Base-by-base conservation (phyloP, 2,329 filamentous ascomycete species). In the Magnaporthiopsis poae region DNA sequence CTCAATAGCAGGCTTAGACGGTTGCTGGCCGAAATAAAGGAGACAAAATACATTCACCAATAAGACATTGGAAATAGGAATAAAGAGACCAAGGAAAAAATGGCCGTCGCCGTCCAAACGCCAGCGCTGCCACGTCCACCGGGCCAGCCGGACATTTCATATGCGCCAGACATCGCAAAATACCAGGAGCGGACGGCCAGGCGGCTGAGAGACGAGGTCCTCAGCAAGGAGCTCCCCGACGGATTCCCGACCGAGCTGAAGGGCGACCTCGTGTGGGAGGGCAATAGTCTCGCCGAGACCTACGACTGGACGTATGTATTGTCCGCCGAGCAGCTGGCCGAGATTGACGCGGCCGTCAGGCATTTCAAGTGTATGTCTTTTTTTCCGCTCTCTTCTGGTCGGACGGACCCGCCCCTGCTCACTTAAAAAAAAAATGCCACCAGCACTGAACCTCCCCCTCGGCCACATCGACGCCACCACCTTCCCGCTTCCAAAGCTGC, bases 111-210 rank as follows among this genome's bases (percentile, higher is more conserved):
- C 18, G 21, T 65, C 2, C 35, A 62, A 13, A 27, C 64, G 21
- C 61, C 61, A 21, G 33, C 33, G 3, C 13, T 15, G 9, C 27
- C 61, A 2, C 29, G 75, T 2, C 78, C 77, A 1, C 75, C 75
- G 1, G 79, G 80, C 29, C 84, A 86, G 70, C 85, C 86, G 0
- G 85, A 88, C 69, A 88, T 88, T 66, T 75, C 75, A 1, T 88
- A 88, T 71, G 76, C 80, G 1, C 85, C 86, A 0, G 77, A 86
- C 68, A 76, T 77, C 61, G 77, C 80, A 39, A 86, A 83, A 69
- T 88, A 83, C 69, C 75, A 81, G 35, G 79, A 80, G 1, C 80
- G 85, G 5, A 77, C 77, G n/a, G 74, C 81, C 64, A 75, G 77
- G 3, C 78, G 82, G 2, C 73, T 79, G 3, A 74, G 79, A 60